Conservation (phyloP, 352 stramenopile species). For the Globisporangium barbulae region DNA sequence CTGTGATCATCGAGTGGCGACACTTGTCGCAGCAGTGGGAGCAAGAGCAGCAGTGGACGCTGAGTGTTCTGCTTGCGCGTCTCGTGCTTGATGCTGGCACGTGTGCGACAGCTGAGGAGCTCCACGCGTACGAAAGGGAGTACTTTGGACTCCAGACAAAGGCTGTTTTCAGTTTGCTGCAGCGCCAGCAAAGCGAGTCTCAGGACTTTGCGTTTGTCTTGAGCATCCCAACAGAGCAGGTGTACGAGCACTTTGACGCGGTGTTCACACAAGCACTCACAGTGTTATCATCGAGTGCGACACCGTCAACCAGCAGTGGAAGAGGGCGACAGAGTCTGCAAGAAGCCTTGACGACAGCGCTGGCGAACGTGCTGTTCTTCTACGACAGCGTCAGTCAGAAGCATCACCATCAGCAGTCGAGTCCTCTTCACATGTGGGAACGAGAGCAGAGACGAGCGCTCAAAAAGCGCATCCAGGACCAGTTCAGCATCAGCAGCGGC, state of each 20-base stretch:
- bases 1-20: constrained; percentile 28
- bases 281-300: background rate
- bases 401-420: constrained; percentile 10
- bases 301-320: background rate
- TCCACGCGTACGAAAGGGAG: constrained; percentile 5
- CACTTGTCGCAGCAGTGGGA: constrained; percentile 23
- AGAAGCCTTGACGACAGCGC: constrained; percentile 30
- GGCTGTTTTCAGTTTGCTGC: constrained; percentile 32
- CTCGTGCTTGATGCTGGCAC: constrained; percentile 8
- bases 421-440: constrained; percentile 25
- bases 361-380: constrained; percentile 37
- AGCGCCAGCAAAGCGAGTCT: constrained; percentile 10
- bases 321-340: constrained; percentile 7
- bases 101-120: constrained; percentile 20
- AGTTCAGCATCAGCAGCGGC: constrained; percentile 26
- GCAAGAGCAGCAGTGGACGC: constrained; percentile 26
- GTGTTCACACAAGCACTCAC: constrained; percentile 11
- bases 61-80: constrained; percentile 38
- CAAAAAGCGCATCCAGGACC: constrained; percentile 26
- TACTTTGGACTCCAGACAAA: constrained; percentile 59
- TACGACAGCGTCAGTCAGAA: constrained; percentile 12
- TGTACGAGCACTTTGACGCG: constrained; percentile 27
- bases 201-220: constrained; percentile 21
- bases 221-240: constrained; percentile 19
- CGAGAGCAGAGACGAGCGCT: constrained; percentile 37